Percentiles rank a stretch among this genome's conserved stretches.
These are phyloP conservation scores for Colletotrichum theobromicola DNA, from an alignment of 2,329 filamentous ascomycete species.

Conservation along the genomic window DNA sequence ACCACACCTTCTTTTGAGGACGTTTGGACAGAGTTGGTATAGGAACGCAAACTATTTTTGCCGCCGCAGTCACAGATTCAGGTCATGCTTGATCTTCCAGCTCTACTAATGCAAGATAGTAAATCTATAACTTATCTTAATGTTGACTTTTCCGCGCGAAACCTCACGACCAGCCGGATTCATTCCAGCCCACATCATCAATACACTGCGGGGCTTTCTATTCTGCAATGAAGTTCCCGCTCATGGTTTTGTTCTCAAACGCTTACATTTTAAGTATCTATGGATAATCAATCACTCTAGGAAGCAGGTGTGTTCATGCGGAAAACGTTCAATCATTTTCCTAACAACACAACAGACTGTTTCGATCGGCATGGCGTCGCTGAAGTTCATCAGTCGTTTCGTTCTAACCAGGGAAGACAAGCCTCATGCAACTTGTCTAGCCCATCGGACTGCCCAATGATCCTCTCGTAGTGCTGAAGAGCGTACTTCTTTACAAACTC, in stretches of 20 bases:
- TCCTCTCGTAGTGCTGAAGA: not conserved
- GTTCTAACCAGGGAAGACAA: not conserved
- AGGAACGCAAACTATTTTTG: too few relatives aligned
- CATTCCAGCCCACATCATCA: too few relatives aligned
- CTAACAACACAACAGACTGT: not conserved
- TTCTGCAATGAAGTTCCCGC: not conserved
- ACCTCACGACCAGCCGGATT: too few relatives aligned
- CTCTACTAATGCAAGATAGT: too few relatives aligned
- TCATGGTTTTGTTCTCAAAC: not conserved
- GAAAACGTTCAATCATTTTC: not conserved
- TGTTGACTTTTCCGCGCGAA: too few relatives aligned
- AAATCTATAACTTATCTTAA: too few relatives aligned
- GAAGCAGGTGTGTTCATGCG: not conserved
- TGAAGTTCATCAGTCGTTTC: not conserved
- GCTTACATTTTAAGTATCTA: not conserved
- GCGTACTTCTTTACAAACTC: slow-evolving; percentile 44
- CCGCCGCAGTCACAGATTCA: too few relatives aligned
- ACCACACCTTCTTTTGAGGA: too few relatives aligned
- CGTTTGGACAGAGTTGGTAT: too few relatives aligned
- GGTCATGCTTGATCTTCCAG: too few relatives aligned
- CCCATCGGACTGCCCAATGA: not conserved
- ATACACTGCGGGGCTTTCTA: too few relatives aligned
- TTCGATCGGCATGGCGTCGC: not conserved
- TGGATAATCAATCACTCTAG: not conserved
- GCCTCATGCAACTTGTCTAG: not conserved